phyloP scores from a whole-genome alignment of 2,329 filamentous ascomycete species.

The Zalaria sp. region DNA sequence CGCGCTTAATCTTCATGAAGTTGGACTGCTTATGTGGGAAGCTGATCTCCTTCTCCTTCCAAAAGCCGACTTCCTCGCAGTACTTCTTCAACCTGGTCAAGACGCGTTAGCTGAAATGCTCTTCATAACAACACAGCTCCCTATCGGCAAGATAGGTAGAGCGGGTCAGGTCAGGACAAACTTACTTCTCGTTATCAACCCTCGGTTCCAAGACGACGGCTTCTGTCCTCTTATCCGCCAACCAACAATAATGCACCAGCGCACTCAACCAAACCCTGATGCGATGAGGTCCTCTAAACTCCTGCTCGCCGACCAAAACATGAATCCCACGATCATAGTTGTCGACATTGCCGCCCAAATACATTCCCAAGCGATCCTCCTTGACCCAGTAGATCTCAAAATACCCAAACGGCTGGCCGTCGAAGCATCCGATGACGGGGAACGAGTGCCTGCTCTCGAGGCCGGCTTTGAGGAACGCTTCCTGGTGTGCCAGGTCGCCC shows the following conservation, averaged over 20 bases:
- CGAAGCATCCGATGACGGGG: constrained; percentile 85
- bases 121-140: no score
- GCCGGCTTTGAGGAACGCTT: constrained; percentile 52
- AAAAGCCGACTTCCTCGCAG: constrained; percentile 62
- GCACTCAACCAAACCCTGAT: constrained; percentile 73
- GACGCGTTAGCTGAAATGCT: neutral
- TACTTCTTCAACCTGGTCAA: constrained; percentile 53
- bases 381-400: constrained; percentile 99
- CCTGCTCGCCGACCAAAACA: constrained; percentile 80
- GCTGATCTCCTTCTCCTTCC: constrained; percentile 70
- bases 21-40: constrained; percentile 91
- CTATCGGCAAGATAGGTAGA: no score
- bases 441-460: constrained; percentile 64
- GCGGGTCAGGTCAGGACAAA: neutral
- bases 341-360: constrained; percentile 48
- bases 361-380: constrained; percentile 64
- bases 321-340: constrained; percentile 87
- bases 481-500: constrained; percentile 41
- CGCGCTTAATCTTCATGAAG: constrained; percentile 64
- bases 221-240: constrained; percentile 67
- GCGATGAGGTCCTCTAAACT: constrained; percentile 65
- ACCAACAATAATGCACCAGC: constrained; percentile 73
- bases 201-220: constrained; percentile 77
- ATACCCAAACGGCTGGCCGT: constrained; percentile 88
- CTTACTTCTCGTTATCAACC: constrained; percentile 79